Evolutionary conservation across 352 stramenopile species (phyloP), one percentile per base, ranked within the genome.

Genomic region (Pythium myriotylum): DNA sequence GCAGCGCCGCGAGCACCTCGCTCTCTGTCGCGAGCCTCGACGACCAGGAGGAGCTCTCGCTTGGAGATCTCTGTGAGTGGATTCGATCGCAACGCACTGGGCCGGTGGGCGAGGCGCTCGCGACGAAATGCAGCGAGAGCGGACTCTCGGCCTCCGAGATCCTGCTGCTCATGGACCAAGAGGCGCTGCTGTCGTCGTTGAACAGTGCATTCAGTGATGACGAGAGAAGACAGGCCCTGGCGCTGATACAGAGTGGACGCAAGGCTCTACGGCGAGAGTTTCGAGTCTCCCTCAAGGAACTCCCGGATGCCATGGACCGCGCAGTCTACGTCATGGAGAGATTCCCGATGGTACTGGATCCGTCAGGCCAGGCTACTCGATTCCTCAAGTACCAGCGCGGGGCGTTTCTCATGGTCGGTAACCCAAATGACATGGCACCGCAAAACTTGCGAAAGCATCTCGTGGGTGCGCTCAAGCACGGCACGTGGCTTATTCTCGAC

Each of bases 381-480:
- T 97, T 97, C 41, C 84, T 97, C 56, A 90, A 94, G 54, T 97
- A 97, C 68, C 91, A 97, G 62, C 86, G 85, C 2, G 89, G 90
- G 14, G 74, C 77, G 10, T 88, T 92, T 41, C 75, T 97, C n/a
- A 76, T 94, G 67, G 81, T 72, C 0, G 79, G 76, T n/a, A 94
- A 88, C 39, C 85, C 76, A 6, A 29, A 50, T 0, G 85, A 96
- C 46, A 92, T 92, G 77, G 66, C 74, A 5, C 64, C 71, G 13
- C 71, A 89, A 29, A 86, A 79, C 16, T 59, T 97, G 12, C 83
- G 88, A 2, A 65, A 72, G 10, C 80, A 89, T 17, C 72, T 97
- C 26, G 83, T 97, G 3, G 84, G 74, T 2, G 77, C 80, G 3
- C 65, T 97, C 6, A 77, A 78, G 20, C 71, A 91, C 56, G 90